Conservation (phyloP, 495 filamentous ascomycete species). For the Glonium stellatum region DNA sequence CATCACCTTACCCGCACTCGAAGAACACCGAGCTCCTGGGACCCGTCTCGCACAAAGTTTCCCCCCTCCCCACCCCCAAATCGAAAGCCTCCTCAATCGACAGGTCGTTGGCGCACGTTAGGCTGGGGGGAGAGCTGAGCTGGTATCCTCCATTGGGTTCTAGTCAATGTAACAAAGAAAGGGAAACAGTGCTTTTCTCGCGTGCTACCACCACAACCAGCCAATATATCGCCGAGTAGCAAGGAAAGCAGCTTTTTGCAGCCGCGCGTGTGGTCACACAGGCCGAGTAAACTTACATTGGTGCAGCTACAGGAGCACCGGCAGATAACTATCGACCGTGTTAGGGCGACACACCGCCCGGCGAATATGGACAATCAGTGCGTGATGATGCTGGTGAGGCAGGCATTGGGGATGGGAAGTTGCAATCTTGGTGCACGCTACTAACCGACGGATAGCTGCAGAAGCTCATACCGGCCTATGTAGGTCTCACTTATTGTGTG, state of each 20-base stretch:
- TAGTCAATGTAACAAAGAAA: not conserved
- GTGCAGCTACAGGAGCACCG: not conserved
- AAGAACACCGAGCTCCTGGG: not conserved
- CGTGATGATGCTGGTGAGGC: not conserved
- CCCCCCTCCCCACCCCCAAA: not conserved
- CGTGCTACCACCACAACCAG: not conserved
- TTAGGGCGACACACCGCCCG: not conserved
- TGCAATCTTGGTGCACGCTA: not conserved
- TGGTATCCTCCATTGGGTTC: not conserved
- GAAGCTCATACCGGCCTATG: slow-evolving; percentile 2
- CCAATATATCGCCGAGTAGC: not conserved
- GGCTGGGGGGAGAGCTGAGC: not conserved
- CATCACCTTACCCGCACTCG: not conserved
- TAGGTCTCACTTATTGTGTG: not conserved
- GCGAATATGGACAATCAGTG: not conserved
- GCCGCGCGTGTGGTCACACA: not conserved
- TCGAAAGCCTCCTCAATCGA: not conserved
- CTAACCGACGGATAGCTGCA: slow-evolving; percentile 1
- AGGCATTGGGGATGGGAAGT: not conserved
- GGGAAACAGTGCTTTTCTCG: not conserved
- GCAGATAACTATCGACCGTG: not conserved
- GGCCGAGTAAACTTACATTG: not conserved
- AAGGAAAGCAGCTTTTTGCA: not conserved
- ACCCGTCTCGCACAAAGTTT: not conserved
- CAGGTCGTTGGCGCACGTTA: not conserved